Evolutionary conservation across 2,329 filamentous ascomycete genomes (phyloP), one percentile per base, ranked within the genome.

Genomic region (Trematosphaeria pertusa): DNA sequence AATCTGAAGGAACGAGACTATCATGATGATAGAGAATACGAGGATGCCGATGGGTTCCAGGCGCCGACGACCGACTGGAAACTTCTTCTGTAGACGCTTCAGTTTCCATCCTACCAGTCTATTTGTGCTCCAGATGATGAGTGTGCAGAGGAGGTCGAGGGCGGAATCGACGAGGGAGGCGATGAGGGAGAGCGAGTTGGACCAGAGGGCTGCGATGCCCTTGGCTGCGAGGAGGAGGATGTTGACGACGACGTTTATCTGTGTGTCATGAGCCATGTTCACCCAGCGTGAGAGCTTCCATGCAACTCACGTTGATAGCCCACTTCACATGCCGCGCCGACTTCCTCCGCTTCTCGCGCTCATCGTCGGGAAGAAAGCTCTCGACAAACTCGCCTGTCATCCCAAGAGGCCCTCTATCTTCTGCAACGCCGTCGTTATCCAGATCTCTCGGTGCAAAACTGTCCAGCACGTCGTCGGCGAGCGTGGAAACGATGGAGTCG

Each of bases 31-130:
- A 19, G 78, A 81, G 67, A 86, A 86, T 37, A 85, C 82, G 8
- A 86, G 73, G 35, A 86, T 84, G 1, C 83, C 83, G 6, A 86
- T 72, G 0, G 83, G 83, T 53, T 86, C 83, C 6, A 86, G 75
- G 7, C 83, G 76, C 36, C 60, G 59, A 6, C 69, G 59, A 5
- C 69, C 70, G 17, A 86, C 81, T 0, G 83, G 83, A 59, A 86
- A 86, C 24, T 76, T 77, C 50, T 78, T 76, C 40, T 75, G 73
- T 8, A 85, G 69, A 2, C 73, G 68, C 4, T 69, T 64, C 4
- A 85, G 62, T 15, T 77, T 76, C 84, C 84, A 86, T 10, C 77
- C 69, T 3, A 86, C 84, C 33, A 85, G 61, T 40, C 73, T 76
- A 56, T 83, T 85, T 2, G 83, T 85, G 0, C 75, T 76, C 80